Conservation (phyloP, 768 basidiomycete species). For the Coprinellus micaceus region DNA sequence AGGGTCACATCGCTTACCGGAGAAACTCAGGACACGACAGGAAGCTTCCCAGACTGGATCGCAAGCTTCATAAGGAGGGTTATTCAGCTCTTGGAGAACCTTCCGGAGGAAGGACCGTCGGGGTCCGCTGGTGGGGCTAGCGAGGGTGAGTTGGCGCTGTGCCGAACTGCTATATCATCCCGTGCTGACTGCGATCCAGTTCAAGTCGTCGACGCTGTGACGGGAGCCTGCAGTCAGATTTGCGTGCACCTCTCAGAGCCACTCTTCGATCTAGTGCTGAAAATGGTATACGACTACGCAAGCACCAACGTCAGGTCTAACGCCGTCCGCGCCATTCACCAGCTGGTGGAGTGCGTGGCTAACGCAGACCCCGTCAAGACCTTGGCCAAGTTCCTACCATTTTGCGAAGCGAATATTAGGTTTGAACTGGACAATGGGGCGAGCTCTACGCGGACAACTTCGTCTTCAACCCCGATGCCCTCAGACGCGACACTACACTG, state of each 20-base stretch:
- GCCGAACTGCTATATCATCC: not conserved
- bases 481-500: conserved; percentile 87
- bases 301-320: conserved; percentile 80
- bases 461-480: conserved; percentile 61
- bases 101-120: conserved; percentile 76
- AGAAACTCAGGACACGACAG: conserved; percentile 52
- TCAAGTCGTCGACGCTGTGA: conserved; percentile 74
- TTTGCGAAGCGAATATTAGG: conserved; percentile 66
- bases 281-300: conserved; percentile 81
- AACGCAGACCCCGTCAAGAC: conserved; percentile 77
- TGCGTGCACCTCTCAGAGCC: conserved; percentile 71
- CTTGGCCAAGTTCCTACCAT: conserved; percentile 71
- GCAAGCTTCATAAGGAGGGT: conserved; percentile 76
- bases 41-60: conserved; percentile 79
- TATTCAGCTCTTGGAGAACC: conserved; percentile 76
- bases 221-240: conserved; percentile 72
- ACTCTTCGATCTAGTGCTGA: conserved; percentile 75
- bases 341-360: conserved; percentile 81
- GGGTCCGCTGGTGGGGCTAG: conserved; percentile 59
- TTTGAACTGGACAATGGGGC: conserved; percentile 84
- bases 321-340: conserved; percentile 82
- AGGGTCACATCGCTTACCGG: not conserved
- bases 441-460: conserved; percentile 68
- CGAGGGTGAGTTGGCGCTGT: conserved; percentile 46
- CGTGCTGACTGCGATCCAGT: conserved; percentile 33